phyloP scores from a whole-genome alignment of 805 yeast genomes.

The Spathaspora hagerdaliae region DNA sequence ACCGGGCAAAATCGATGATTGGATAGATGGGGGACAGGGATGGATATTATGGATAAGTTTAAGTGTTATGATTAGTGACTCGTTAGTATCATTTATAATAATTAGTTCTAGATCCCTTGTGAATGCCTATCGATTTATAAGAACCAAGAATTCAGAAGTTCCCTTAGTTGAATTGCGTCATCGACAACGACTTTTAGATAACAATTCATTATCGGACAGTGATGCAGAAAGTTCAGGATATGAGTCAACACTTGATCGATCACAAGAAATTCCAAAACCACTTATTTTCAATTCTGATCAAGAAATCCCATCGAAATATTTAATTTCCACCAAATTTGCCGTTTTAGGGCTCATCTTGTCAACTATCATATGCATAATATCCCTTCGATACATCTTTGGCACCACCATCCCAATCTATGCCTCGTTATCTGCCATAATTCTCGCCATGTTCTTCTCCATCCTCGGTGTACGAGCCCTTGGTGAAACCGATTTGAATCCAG shows the following conservation, averaged over 20 bases:
- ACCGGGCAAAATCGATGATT: slow-evolving; percentile 82
- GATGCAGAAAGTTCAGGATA: too few species aligned
- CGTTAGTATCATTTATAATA: slow-evolving; percentile 73
- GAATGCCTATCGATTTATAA: background rate
- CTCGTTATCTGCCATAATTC: slow-evolving; percentile 57
- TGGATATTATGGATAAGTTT: slow-evolving; percentile 95
- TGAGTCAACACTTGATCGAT: too few species aligned
- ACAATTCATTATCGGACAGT: too few species aligned
- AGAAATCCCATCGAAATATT: slow-evolving; percentile 25
- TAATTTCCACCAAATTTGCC: slow-evolving; percentile 50
- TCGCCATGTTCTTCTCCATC: slow-evolving; percentile 77
- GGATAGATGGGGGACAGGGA: slow-evolving; percentile 93
- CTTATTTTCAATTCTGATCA: background rate
- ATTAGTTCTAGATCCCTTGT: slow-evolving; percentile 45
- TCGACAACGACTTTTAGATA: too few species aligned
- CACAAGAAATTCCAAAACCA: background rate
- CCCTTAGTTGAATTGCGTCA: too few species aligned
- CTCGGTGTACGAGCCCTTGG: slow-evolving; percentile 93
- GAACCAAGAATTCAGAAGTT: too few species aligned
- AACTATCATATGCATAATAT: slow-evolving; percentile 59
- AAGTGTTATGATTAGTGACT: slow-evolving; percentile 91
- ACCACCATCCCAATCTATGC: slow-evolving; percentile 67
- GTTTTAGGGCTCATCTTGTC: slow-evolving; percentile 61
- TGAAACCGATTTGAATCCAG: slow-evolving; percentile 95
- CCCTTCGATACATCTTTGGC: slow-evolving; percentile 70